A percentile compares a stretch with the other conserved stretches of the same genome.
phyloP scores from a whole-genome alignment of 2,329 filamentous ascomycete species.

The Lachnellula hyalina region DNA sequence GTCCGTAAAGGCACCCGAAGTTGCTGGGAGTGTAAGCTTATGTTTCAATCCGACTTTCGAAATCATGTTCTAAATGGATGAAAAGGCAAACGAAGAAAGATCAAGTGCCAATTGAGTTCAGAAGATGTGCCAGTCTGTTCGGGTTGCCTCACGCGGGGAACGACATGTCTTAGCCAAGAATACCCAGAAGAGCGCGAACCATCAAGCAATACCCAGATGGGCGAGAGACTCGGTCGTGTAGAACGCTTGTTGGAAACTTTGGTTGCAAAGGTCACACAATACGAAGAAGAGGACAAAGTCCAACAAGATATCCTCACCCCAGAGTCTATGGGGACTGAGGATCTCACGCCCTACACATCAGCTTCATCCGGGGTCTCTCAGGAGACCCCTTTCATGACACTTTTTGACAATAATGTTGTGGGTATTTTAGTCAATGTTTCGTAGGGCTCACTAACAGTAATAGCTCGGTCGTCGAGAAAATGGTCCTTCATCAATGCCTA shows the following conservation, averaged over 20 bases:
- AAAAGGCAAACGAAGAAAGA: slow-evolving; percentile 41
- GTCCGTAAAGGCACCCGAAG: slow-evolving; percentile 48
- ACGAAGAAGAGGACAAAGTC: slow-evolving; percentile 26
- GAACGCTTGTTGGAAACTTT: slow-evolving; percentile 27
- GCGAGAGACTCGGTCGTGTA: slow-evolving; percentile 29
- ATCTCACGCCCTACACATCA: slow-evolving; percentile 17
- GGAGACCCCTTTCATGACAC: slow-evolving; percentile 23
- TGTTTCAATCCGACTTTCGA: neutral
- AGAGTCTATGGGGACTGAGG: slow-evolving; percentile 26
- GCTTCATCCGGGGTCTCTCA: slow-evolving; percentile 8
- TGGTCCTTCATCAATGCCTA: slow-evolving; percentile 14
- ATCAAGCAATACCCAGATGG: slow-evolving; percentile 23
- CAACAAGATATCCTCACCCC: slow-evolving; percentile 25
- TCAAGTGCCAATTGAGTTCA: slow-evolving; percentile 42
- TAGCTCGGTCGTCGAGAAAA: slow-evolving; percentile 24
- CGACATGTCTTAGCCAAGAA: slow-evolving; percentile 29
- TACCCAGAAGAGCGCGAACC: slow-evolving; percentile 29
- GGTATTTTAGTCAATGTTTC: slow-evolving; percentile 4
- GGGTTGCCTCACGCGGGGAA: slow-evolving; percentile 40
- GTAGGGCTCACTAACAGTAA: slow-evolving; percentile 2
- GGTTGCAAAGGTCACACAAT: slow-evolving; percentile 25
- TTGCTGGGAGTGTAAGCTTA: slow-evolving; percentile 52
- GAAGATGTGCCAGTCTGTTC: slow-evolving; percentile 38
- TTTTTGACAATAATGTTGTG: slow-evolving; percentile 29
- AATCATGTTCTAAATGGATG: slow-evolving; percentile 5